Conservation (phyloP, 352 stramenopile genomes). For the Phytophthora litchii region DNA sequence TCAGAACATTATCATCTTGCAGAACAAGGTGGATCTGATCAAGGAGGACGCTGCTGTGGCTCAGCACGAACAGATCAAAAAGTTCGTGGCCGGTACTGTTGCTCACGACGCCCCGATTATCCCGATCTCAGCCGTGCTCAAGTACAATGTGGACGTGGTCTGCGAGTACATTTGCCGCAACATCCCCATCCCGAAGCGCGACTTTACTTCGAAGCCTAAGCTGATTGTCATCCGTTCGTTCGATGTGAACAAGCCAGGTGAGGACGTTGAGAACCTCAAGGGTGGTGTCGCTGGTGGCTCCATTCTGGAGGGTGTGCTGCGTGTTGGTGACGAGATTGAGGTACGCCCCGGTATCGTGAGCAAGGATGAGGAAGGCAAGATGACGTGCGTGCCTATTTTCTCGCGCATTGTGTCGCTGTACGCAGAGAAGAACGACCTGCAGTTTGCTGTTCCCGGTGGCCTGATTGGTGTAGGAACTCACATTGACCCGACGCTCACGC, state of each 20-base stretch:
- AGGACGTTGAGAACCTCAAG: constrained; percentile 98
- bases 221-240: constrained; percentile 99
- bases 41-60: constrained; percentile 97
- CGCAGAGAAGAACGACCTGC: constrained; percentile 99
- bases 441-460: constrained; percentile 98
- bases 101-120: constrained; percentile 99
- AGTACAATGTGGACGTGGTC: constrained; percentile 99
- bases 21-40: constrained; percentile 99
- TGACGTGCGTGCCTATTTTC: constrained; percentile 94
- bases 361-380: constrained; percentile 97
- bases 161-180: constrained; percentile 99
- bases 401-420: constrained; percentile 97
- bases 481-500: constrained; percentile 99
- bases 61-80: constrained; percentile 98
- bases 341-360: constrained; percentile 99
- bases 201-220: constrained; percentile 98
- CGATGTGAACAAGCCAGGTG: constrained; percentile 99
- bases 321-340: constrained; percentile 99
- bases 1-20: constrained; percentile 99
- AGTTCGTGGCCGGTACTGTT: constrained; percentile 89
- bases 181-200: constrained; percentile 97
- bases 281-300: constrained; percentile 92
- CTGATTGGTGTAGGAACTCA: constrained; percentile 99
- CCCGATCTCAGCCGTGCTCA: constrained; percentile 98
- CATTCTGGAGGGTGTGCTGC: constrained; percentile 97